Base-by-base conservation (phyloP, 2,329 filamentous ascomycete genomes). In the Tolypocladium pustulatum region DNA sequence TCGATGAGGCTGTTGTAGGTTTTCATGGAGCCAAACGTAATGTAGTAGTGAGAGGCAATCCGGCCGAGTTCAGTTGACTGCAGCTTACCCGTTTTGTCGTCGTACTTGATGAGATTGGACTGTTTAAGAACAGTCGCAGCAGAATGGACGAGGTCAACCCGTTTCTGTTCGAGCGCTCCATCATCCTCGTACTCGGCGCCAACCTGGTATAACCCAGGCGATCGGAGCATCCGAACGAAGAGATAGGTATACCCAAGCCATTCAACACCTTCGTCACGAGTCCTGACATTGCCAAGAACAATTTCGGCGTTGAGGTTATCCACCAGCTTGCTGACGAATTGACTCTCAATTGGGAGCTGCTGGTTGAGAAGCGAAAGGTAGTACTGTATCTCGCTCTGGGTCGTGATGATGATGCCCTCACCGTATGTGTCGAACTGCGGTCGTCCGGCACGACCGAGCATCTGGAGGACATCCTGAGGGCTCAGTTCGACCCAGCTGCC, bases 201-300 rank as follows among this genome's bases (percentile, higher is more conserved):
- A 56, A 99, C 94, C 68, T 94, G 93, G 71, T 99, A 99, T 15
- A 99, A 77, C 0, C 91, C 93, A 40, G 94, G 94, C 2, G 93
- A 97, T 36, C 94, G 87, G 62, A 99, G 82, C 94, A 99, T 99
- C 55, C 94, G 89, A 58, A 99, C 91, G 69, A 96, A 99, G 22
- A 99, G 84, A 72, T 99, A 99, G 0, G 93, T 97, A 73, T 99
- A 99, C 15, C 94, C 93, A 38, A 99, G 83, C 94, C 94, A 99
- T 70, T 99, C 92, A n/a, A 99, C 94, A 65, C 89, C 94, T 69
- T 99, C 94, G 65, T 99, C 93, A 60, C 95, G 86, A 61, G 81
- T 92, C 58, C 93, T 86, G 32, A 99, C 84, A 67, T 96, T 99
- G 56, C 94, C 94, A 25, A 99, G 81, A 12, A 99, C 95, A 67